Base-by-base conservation (phyloP, 2,329 filamentous ascomycete genomes). In the Fusarium nelsonii region DNA sequence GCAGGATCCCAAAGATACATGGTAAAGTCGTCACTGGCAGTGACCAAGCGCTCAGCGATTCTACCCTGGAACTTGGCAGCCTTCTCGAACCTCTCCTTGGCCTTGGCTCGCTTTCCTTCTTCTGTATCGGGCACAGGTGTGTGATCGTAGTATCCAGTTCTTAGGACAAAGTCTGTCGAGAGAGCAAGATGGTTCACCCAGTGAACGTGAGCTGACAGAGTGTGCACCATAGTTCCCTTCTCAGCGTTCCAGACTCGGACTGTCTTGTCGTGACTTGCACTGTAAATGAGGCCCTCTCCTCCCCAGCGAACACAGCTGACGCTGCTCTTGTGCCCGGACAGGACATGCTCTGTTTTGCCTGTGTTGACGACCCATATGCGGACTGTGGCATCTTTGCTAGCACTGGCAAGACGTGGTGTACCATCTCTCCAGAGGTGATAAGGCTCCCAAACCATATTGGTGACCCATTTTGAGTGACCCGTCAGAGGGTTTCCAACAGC, bases 141-240 rank as follows among this genome's bases (percentile, higher is more conserved):
- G 78, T 97, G 94, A 75, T 98, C 95, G 76, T 92, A 92, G 81
- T 91, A 99, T 2, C 88, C 91, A 1, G 94, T 97, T 50, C 94
- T 88, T 36, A 97, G 84, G 3, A 91, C 94, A 75, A 94, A 96
- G 75, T 98, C 96, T 6, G 94, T 97, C 1, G 94, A 97, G 6
- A 99, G 85, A 0, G 96, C 94, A 23, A 99, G 87, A 76, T 97
- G 93, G 77, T 99, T 99, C 32, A 99, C 92, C 89, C 95, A 97
- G 77, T 98, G 96, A 1, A 92, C 93, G 77, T 99, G 97, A 3
- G 91, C 85, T 20, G 87, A 88, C 10, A 98, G 83, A 0, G 91
- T 94, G 78, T 96, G 92, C 54, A 93, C 83, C 23, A 97, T 83
- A 3, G 90, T 93, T 32, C 95, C 96, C 68, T 91, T 90, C 39